Conservation (phyloP, 2,329 filamentous ascomycete species). For the Alternaria brassicicola region DNA sequence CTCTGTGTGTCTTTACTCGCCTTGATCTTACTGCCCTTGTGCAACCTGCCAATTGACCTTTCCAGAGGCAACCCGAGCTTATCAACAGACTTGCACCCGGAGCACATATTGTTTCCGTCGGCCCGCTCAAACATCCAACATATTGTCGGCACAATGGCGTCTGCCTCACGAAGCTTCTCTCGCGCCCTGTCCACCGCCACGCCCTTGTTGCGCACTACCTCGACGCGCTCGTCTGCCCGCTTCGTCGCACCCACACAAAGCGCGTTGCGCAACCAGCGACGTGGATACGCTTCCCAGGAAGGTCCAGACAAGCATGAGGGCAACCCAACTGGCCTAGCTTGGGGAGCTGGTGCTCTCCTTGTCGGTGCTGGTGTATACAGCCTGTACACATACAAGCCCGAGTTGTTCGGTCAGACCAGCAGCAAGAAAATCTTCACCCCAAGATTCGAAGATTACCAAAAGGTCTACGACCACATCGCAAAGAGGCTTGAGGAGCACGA, state of each 20-base stretch:
- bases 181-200: conserved; percentile 50
- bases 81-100: not conserved
- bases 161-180: conserved; percentile 43
- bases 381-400: conserved; percentile 62
- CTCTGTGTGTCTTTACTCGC: conserved; percentile 12
- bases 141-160: conserved; percentile 37
- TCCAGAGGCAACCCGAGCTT: conserved; percentile 6
- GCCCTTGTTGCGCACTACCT: conserved; percentile 62
- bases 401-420: conserved; percentile 48
- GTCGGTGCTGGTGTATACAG: conserved; percentile 38
- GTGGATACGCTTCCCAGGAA: conserved; percentile 72
- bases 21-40: conserved; percentile 2
- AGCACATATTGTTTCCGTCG: not conserved
- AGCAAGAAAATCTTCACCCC: conserved; percentile 67
- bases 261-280: conserved; percentile 76
- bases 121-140: not conserved
- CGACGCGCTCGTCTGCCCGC: conserved; percentile 59
- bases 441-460: conserved; percentile 88
- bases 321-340: conserved; percentile 52
- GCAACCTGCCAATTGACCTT: conserved; percentile 18
- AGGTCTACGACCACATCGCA: conserved; percentile 90
- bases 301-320: conserved; percentile 56
- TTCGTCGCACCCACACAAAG: conserved; percentile 67
- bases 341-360: conserved; percentile 41
- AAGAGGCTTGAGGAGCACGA: conserved; percentile 82